Percentiles rank a stretch among this genome's conserved stretches.
phyloP scores from a whole-genome alignment of 2,329 filamentous ascomycete genomes.

The Curvularia hawaiiensis region DNA sequence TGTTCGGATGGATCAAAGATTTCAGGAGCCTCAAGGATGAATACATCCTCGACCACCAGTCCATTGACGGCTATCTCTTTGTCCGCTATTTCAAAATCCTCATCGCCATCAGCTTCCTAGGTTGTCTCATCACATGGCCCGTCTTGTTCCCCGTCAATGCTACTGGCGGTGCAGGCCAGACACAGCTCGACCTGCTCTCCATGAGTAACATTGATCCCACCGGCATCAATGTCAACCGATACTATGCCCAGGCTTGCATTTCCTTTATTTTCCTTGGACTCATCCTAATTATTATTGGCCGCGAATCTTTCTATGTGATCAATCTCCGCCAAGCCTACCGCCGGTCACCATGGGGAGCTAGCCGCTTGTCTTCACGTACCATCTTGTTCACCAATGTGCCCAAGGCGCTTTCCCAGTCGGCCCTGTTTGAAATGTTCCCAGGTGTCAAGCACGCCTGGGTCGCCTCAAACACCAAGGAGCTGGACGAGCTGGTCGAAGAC shows the following conservation, averaged over 20 bases:
- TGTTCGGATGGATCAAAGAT: conserved; percentile 60
- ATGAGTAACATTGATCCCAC: conserved; percentile 46
- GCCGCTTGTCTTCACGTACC: conserved; percentile 53
- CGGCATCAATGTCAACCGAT: conserved; percentile 42
- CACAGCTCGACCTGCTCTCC: conserved; percentile 47
- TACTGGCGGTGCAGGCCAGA: conserved; percentile 44
- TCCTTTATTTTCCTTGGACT: conserved; percentile 51
- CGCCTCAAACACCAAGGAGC: conserved; percentile 52
- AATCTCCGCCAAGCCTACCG: conserved; percentile 56
- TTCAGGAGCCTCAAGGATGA: conserved; percentile 51
- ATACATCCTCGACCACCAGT: conserved; percentile 55
- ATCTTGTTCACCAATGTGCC: conserved; percentile 57
- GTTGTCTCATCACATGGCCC: conserved; percentile 52
- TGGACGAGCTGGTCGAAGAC: conserved; percentile 52
- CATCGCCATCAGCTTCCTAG: conserved; percentile 50
- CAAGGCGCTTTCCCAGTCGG: conserved; percentile 46
- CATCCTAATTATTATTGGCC: conserved; percentile 52
- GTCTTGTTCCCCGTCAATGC: conserved; percentile 56
- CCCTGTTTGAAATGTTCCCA: conserved; percentile 48
- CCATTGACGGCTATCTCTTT: conserved; percentile 56
- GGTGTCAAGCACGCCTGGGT: conserved; percentile 54
- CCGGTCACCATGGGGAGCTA: conserved; percentile 50
- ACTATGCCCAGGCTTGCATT: conserved; percentile 53
- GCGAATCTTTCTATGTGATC: conserved; percentile 55
- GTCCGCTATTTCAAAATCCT: conserved; percentile 55